Percentiles rank a stretch among this genome's conserved stretches.
Conservation (phyloP, 2,329 filamentous ascomycete genomes). For the Fusarium gaditjirri region DNA sequence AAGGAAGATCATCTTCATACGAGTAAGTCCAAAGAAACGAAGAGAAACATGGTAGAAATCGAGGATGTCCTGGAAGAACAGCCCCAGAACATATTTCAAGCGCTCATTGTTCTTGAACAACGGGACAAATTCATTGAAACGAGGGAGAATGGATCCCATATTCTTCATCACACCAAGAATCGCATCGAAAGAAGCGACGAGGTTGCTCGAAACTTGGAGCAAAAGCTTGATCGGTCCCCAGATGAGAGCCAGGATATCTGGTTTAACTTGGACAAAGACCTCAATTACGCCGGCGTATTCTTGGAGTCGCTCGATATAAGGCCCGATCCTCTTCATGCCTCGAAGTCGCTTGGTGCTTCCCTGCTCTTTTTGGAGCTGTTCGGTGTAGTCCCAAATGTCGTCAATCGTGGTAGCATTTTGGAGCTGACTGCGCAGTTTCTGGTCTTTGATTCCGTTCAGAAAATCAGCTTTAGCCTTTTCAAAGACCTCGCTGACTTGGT, state of each 20-base stretch:
- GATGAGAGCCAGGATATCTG: constrained; percentile 13
- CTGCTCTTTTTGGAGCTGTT: background rate
- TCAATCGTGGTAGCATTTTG: background rate
- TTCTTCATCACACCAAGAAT: background rate
- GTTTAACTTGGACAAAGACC: constrained; percentile 3
- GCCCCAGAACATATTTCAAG: background rate
- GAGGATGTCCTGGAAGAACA: constrained; percentile 20
- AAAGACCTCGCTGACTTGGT: background rate
- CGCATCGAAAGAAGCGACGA: background rate
- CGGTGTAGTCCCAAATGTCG: background rate
- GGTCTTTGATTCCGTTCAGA: background rate
- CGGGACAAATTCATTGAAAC: background rate
- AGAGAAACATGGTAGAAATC: constrained; percentile 13
- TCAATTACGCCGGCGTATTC: constrained; percentile 29
- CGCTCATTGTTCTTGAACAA: background rate
- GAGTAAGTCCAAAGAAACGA: constrained; percentile 3
- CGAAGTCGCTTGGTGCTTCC: background rate
- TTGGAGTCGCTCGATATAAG: background rate
- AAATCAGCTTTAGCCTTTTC: background rate
- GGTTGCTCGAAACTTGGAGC: background rate
- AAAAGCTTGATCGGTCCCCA: constrained; percentile 24
- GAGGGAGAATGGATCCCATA: background rate
- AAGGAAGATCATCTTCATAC: rapidly evolving
- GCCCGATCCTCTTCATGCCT: background rate
- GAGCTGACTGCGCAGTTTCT: background rate